phyloP scores from a whole-genome alignment of 2,329 filamentous ascomycete species.

The Aspergillus alliaceus region DNA sequence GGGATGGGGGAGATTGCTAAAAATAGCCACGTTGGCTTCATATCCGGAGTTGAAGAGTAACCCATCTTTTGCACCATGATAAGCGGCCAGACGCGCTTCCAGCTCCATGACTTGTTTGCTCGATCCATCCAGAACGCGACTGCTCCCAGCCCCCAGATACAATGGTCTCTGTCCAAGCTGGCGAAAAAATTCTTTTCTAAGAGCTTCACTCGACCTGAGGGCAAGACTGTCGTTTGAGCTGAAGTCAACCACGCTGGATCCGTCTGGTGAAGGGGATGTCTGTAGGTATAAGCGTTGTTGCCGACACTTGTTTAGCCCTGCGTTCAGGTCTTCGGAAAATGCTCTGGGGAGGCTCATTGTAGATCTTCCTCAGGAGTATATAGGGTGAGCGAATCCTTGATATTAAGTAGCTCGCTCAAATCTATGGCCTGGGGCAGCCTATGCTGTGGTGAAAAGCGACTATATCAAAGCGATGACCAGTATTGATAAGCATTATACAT shows the following conservation, averaged over 20 bases:
- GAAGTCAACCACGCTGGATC: constrained; percentile 5
- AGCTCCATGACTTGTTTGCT: constrained; percentile 48
- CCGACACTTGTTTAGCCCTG: no score
- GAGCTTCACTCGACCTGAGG: constrained; percentile 17
- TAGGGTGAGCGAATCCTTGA: no score
- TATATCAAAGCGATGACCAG: no score
- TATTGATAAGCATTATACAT: no score
- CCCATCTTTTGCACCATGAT: constrained; percentile 52
- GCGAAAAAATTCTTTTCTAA: constrained; percentile 43
- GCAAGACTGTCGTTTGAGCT: constrained; percentile 2
- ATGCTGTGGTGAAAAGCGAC: no score
- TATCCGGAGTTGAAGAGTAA: constrained; percentile 52
- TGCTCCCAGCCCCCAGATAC: constrained; percentile 36
- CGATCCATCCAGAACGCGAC: constrained; percentile 59
- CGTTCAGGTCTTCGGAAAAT: no score
- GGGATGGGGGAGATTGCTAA: constrained; percentile 51
- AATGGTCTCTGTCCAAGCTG: constrained; percentile 36
- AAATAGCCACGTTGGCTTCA: constrained; percentile 48
- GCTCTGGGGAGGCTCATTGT: no score
- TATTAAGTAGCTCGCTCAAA: no score
- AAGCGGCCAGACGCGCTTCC: constrained; percentile 52
- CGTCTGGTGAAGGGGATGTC: no score
- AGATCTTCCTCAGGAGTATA: no score
- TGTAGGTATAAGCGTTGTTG: no score
- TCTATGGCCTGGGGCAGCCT: no score